A percentile compares a stretch with the other conserved stretches of the same genome.
phyloP scores from a whole-genome alignment of 208 protist species.

The Crithidia brevicula region DNA sequence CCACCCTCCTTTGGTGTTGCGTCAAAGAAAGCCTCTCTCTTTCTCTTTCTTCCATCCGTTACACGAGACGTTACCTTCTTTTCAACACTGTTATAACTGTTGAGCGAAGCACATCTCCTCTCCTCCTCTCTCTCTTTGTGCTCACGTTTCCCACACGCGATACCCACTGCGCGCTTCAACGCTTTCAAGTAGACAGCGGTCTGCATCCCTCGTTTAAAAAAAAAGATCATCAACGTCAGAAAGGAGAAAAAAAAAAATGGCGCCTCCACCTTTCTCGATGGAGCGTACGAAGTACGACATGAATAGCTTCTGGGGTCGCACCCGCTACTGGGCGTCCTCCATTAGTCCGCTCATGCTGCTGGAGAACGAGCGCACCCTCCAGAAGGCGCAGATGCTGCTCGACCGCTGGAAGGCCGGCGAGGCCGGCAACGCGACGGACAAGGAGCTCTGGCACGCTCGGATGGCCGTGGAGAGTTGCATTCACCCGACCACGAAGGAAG shows the following conservation, averaged over 20 bases:
- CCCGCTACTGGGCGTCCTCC: slow-evolving; percentile 86
- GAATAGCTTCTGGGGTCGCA: slow-evolving; percentile 75
- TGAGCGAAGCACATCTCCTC: too few relatives aligned
- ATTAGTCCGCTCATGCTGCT: slow-evolving; percentile 81
- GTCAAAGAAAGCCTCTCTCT: too few relatives aligned
- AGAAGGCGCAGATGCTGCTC: slow-evolving; percentile 51
- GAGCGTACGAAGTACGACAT: slow-evolving; percentile 82
- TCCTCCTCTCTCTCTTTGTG: too few relatives aligned
- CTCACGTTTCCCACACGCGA: too few relatives aligned
- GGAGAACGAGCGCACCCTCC: slow-evolving; percentile 57
- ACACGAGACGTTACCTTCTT: too few relatives aligned
- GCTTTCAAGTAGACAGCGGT: too few relatives aligned
- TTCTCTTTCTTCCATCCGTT: too few relatives aligned
- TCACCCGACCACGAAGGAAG: slow-evolving; percentile 91
- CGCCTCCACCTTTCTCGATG: slow-evolving; percentile 55
- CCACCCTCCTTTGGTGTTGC: too few relatives aligned
- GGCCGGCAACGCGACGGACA: slow-evolving; percentile 38
- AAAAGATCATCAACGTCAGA: too few relatives aligned
- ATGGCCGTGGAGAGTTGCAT: slow-evolving; percentile 85
- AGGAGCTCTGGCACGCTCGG: slow-evolving; percentile 88
- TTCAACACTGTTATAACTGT: too few relatives aligned
- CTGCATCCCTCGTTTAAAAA: too few relatives aligned
- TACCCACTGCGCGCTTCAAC: too few relatives aligned
- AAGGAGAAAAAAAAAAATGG: slow-evolving; percentile 27
- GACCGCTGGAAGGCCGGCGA: slow-evolving; percentile 53